phyloP scores from a whole-genome alignment of 495 filamentous ascomycete genomes.

The Annulohypoxylon nitens region DNA sequence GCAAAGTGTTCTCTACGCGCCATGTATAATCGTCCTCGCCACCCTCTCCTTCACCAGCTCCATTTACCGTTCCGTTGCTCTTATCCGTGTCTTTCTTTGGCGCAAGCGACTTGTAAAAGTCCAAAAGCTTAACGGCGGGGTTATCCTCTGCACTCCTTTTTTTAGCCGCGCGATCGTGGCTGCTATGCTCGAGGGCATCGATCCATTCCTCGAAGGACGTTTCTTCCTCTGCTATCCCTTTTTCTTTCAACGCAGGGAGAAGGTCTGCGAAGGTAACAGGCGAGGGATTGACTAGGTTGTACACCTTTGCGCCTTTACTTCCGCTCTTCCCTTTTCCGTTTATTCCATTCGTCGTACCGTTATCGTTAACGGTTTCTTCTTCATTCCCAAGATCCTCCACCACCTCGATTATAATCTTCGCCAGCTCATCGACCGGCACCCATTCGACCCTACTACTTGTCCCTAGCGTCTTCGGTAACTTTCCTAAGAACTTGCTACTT shows the following conservation, averaged over 20 bases:
- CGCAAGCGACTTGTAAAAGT: constrained; percentile 46
- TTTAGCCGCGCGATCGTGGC: constrained; percentile 21
- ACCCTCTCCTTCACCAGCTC: background rate
- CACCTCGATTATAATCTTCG: constrained; percentile 43
- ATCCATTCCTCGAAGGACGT: constrained; percentile 42
- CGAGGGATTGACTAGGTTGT: constrained; percentile 47
- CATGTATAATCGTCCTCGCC: constrained; percentile 33
- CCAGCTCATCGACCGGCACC: constrained; percentile 47
- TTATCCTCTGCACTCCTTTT: constrained; percentile 36
- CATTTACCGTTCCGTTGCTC: background rate
- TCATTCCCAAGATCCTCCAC: constrained; percentile 32
- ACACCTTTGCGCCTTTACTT: constrained; percentile 37
- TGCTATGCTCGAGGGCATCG: constrained; percentile 43
- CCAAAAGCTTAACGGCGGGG: constrained; percentile 44
- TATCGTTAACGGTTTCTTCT: background rate
- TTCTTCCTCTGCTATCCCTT: constrained; percentile 24
- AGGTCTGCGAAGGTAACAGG: constrained; percentile 37
- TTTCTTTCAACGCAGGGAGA: constrained; percentile 40
- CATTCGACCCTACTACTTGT: constrained; percentile 44
- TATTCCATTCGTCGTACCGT: constrained; percentile 1
- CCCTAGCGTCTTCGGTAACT: constrained; percentile 38
- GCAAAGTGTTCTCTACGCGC: constrained; percentile 40
- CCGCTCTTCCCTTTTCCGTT: background rate
- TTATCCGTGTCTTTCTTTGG: background rate
- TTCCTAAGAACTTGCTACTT: constrained; percentile 37